Evolutionary conservation across 2,329 filamentous ascomycete species (phyloP).

Genomic region (Colletotrichum sp.): DNA sequence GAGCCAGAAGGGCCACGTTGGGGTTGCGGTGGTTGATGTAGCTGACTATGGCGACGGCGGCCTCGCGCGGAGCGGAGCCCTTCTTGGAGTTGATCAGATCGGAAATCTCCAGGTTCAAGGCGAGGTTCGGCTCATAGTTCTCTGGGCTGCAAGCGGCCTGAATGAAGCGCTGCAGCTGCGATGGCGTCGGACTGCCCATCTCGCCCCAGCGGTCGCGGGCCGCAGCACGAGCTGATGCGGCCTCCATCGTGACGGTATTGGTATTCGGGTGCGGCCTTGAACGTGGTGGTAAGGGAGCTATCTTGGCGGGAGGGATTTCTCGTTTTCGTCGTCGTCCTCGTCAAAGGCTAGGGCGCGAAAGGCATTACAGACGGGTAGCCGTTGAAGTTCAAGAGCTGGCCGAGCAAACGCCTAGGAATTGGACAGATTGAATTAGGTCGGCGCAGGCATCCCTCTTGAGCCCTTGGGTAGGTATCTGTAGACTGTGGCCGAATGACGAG

Average conservation of each 20-base stretch:
- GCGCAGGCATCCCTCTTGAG: conserved; percentile 20
- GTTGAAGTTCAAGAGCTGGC: conserved; percentile 3
- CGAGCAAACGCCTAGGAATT: conserved; percentile 14
- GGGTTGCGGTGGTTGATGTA: conserved; percentile 97
- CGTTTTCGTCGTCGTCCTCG: background rate
- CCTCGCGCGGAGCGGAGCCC: conserved; percentile 92
- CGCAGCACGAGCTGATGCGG: conserved; percentile 92
- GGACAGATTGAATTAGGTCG: conserved; percentile 20
- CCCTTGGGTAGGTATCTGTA: conserved; percentile 2
- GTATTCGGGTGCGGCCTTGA: conserved; percentile 16
- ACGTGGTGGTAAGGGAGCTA: conserved; percentile 16
- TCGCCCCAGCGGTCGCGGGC: conserved; percentile 92
- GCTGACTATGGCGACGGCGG: conserved; percentile 88
- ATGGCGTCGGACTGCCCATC: conserved; percentile 77
- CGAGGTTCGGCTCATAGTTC: conserved; percentile 97
- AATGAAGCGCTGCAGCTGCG: conserved; percentile 93
- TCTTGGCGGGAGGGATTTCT: conserved; percentile 18
- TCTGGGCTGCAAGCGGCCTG: conserved; percentile 95
- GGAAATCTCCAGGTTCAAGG: conserved; percentile 92
- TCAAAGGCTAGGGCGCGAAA: background rate
- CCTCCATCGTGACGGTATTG: conserved; percentile 71
- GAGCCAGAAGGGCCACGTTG: conserved; percentile 88
- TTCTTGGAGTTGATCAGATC: conserved; percentile 98
- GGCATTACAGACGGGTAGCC: background rate
- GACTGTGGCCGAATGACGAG: conserved; percentile 19